phyloP scores from a whole-genome alignment of 345 rosid genomes.

The Cardamine resedifolia region DNA sequence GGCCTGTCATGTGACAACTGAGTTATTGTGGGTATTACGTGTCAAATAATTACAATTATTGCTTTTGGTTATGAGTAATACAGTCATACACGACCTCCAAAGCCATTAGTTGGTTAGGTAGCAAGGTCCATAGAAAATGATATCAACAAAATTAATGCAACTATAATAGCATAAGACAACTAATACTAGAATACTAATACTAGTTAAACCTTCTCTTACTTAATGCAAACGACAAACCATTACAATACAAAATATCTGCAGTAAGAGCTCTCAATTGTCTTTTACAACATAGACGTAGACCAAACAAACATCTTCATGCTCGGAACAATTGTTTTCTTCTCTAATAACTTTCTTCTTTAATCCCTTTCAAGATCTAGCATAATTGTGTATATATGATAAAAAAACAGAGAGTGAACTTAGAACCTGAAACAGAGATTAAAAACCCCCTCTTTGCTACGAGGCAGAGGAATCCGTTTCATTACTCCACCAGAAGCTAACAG shows the following conservation, averaged over 20 bases:
- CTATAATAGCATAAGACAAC: not conserved
- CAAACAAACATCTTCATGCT: constrained; percentile 28
- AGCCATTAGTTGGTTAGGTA: not conserved
- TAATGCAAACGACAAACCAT: constrained; percentile 6
- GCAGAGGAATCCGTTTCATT: constrained; percentile 34
- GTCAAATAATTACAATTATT: constrained; percentile 5
- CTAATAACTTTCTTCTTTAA: constrained; percentile 1
- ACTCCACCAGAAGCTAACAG: constrained; percentile 98
- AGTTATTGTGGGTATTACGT: not conserved
- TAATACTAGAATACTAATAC: not conserved
- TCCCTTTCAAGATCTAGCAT: not conserved
- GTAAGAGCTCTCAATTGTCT: constrained; percentile 18
- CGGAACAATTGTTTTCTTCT: constrained; percentile 18
- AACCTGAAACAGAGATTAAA: constrained; percentile 16
- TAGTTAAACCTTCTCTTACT: not conserved
- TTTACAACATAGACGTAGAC: constrained; percentile 19
- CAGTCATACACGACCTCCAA: constrained; percentile 18
- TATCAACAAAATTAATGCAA: not conserved
- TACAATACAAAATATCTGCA: constrained; percentile 12
- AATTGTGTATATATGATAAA: not conserved
- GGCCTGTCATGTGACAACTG: not conserved
- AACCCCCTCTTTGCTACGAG: constrained; percentile 19
- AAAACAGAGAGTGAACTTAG: constrained; percentile 2
- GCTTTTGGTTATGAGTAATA: constrained; percentile 3
- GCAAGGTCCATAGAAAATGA: not conserved